These are phyloP conservation scores for Clarireedia sp. DNA, from an alignment of 2,329 filamentous ascomycete genomes.

Conservation along the genomic window DNA sequence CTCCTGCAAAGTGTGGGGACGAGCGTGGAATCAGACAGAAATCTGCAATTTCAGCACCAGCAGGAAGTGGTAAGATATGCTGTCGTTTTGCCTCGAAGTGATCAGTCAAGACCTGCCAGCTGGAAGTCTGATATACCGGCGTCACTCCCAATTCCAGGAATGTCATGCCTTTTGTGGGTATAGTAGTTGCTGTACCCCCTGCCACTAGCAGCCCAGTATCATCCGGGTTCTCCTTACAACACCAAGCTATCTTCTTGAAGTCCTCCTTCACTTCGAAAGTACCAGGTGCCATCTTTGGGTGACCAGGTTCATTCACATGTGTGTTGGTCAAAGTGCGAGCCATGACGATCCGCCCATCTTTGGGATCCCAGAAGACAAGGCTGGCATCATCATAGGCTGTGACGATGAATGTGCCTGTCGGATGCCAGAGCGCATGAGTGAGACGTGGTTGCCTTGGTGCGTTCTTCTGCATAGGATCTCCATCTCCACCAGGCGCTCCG, in stretches of 20 bases:
- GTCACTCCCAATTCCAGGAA: constrained; percentile 86
- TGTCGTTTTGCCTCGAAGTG: constrained; percentile 75
- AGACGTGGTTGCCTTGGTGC: constrained; percentile 62
- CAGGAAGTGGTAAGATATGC: constrained; percentile 65
- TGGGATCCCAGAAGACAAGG: constrained; percentile 88
- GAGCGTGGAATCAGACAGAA: constrained; percentile 76
- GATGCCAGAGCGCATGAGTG: constrained; percentile 87
- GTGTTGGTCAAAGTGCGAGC: constrained; percentile 72
- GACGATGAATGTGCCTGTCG: constrained; percentile 49
- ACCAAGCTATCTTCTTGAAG: constrained; percentile 78
- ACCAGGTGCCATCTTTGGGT: constrained; percentile 33
- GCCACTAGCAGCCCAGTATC: constrained; percentile 84
- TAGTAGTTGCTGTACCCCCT: constrained; percentile 64
- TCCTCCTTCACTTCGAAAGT: constrained; percentile 60
- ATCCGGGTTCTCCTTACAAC: constrained; percentile 86
- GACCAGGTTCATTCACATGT: constrained; percentile 60
- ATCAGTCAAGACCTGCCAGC: constrained; percentile 72
- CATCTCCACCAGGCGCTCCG: constrained; percentile 68
- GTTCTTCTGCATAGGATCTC: constrained; percentile 54
- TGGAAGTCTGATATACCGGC: constrained; percentile 83
- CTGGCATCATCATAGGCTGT: constrained; percentile 57
- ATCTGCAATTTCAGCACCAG: constrained; percentile 67
- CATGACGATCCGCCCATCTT: constrained; percentile 76
- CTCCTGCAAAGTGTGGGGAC: constrained; percentile 79
- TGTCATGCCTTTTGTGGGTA: constrained; percentile 67